phyloP scores from a whole-genome alignment of 1,284 basidiomycete genomes.

The Ceratobasidium sp. region DNA sequence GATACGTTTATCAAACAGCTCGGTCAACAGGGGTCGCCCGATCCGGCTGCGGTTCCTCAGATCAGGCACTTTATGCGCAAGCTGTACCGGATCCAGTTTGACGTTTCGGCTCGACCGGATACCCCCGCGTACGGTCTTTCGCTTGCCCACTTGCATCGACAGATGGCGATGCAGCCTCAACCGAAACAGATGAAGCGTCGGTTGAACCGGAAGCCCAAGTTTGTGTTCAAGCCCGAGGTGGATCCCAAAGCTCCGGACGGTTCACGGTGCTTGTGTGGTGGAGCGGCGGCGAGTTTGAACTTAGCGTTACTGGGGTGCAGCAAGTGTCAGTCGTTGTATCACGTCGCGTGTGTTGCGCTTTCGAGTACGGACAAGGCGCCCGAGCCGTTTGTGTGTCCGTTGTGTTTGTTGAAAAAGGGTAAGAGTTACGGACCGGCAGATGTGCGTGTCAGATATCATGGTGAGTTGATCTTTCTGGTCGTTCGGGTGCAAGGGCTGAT shows the following conservation, averaged over 20 bases:
- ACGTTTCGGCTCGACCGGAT: constrained; percentile 80
- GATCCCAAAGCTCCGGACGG: constrained; percentile 80
- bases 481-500: constrained; percentile 3
- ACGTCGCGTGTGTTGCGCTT: constrained; percentile 82
- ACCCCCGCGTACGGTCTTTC: constrained; percentile 43
- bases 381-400: constrained; percentile 50
- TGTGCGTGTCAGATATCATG: constrained; percentile 44
- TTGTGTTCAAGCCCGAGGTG: constrained; percentile 80
- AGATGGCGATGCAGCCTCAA: constrained; percentile 48
- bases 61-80: constrained; percentile 90
- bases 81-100: constrained; percentile 85
- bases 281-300: constrained; percentile 58
- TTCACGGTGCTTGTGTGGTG: constrained; percentile 84
- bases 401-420: constrained; percentile 49
- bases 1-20: constrained; percentile 81
- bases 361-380: constrained; percentile 51
- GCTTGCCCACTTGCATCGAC: constrained; percentile 47
- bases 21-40: constrained; percentile 76
- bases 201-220: constrained; percentile 71
- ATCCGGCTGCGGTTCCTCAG: constrained; percentile 69
- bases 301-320: constrained; percentile 77
- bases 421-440: constrained; percentile 46
- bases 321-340: constrained; percentile 74
- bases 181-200: constrained; percentile 64
- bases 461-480: constrained; percentile 32